These are phyloP conservation scores for Trematosphaeria pertusa DNA, from an alignment of 2,329 filamentous ascomycete species.

Conservation along the genomic window DNA sequence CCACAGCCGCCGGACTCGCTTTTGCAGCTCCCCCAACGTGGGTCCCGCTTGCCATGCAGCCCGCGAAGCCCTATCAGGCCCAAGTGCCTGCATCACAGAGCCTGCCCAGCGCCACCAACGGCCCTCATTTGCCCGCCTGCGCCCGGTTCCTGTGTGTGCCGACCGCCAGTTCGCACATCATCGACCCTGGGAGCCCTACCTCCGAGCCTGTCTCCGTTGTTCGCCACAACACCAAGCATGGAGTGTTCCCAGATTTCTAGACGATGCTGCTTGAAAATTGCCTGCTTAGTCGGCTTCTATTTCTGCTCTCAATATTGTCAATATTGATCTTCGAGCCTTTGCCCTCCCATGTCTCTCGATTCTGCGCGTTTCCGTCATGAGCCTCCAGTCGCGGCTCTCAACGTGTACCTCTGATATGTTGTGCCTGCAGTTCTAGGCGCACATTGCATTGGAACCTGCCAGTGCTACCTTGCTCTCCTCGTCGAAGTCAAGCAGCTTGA, in stretches of 20 bases:
- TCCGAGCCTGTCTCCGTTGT: neutral
- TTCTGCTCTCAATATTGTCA: neutral
- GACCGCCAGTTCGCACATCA: conserved; percentile 19
- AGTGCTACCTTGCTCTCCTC: no score
- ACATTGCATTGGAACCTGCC: no score
- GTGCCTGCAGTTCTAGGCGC: neutral
- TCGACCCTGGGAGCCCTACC: neutral
- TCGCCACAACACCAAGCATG: conserved; percentile 1
- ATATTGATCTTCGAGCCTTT: no score
- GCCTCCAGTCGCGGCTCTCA: neutral
- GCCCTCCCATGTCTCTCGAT: no score
- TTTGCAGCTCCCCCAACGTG: neutral
- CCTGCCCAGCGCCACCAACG: neutral
- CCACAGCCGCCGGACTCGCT: conserved; percentile 3
- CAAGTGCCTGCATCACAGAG: conserved; percentile 1
- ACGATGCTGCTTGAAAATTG: neutral
- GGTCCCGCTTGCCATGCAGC: conserved; percentile 6
- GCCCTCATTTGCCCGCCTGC: conserved; percentile 6
- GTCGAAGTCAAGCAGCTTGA: no score
- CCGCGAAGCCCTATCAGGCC: neutral
- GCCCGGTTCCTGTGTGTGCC: conserved; percentile 14
- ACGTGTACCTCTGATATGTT: neutral
- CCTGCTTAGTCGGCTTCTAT: conserved; percentile 4
- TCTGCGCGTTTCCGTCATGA: neutral
- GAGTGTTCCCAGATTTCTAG: neutral